Evolutionary conservation across 306 rosid species (phyloP).

Genomic region (Phaseolus lunatus): DNA sequence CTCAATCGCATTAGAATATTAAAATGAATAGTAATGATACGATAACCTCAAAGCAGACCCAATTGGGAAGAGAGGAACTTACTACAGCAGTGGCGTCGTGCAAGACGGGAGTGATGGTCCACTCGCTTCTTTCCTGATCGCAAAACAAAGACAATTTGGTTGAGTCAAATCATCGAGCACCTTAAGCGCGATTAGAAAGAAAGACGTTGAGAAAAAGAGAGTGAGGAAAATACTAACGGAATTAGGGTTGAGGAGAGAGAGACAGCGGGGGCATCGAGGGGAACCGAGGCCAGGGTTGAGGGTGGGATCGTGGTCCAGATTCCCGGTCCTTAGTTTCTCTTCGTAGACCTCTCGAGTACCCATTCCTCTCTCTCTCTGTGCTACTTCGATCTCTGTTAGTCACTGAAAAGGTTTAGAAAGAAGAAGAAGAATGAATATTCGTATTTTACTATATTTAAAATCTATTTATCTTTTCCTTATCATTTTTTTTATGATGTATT

Average conservation of each 20-base stretch:
- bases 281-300: conserved; percentile 89
- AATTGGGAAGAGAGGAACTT: conserved; percentile 43
- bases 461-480: background rate
- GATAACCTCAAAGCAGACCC: background rate
- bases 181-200: background rate
- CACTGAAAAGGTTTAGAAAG: background rate
- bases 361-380: conserved; percentile 44
- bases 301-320: conserved; percentile 86
- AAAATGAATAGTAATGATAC: background rate
- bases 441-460: background rate
- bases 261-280: conserved; percentile 93
- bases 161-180: conserved; percentile 44
- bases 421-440: background rate
- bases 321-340: conserved; percentile 77
- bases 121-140: conserved; percentile 70
- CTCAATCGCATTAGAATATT: background rate
- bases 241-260: conserved; percentile 70
- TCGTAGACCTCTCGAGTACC: conserved; percentile 90
- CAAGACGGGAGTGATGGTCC: conserved; percentile 83
- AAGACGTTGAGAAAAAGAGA: background rate
- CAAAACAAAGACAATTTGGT: conserved; percentile 7
- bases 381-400: background rate
- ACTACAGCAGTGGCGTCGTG: conserved; percentile 81
- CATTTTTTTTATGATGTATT: too few species aligned
- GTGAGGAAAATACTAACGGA: conserved; percentile 43